phyloP scores from a whole-genome alignment of 2,329 filamentous ascomycete species.

The Claviceps africana region DNA sequence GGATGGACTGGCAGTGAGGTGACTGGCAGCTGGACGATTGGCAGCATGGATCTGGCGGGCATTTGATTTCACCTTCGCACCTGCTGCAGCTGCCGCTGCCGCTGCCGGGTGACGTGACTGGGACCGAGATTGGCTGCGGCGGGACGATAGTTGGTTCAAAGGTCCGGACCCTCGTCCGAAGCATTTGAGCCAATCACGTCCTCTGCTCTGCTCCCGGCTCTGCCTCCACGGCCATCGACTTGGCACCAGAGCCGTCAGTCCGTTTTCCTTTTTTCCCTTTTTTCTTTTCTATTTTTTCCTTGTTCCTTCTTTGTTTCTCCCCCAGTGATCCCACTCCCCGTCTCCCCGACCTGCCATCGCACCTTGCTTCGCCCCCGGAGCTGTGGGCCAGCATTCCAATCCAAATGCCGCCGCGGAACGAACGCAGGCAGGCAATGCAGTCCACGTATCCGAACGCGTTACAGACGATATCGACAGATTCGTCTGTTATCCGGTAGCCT shows the following conservation, averaged over 20 bases:
- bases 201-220: too few relatives aligned
- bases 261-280: too few relatives aligned
- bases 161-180: neutral
- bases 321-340: too few relatives aligned
- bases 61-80: too few relatives aligned
- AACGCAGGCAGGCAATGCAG: neutral
- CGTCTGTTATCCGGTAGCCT: neutral
- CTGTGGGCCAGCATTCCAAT: neutral
- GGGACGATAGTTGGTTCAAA: neutral
- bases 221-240: too few relatives aligned
- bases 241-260: too few relatives aligned
- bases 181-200: neutral
- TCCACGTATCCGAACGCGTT: neutral
- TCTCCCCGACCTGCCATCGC: neutral
- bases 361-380: neutral
- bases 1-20: too few relatives aligned
- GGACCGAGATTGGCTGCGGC: neutral
- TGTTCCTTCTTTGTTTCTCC: neutral
- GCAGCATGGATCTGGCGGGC: too few relatives aligned
- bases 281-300: too few relatives aligned
- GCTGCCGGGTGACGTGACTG: neutral
- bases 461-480: neutral
- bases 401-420: neutral
- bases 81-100: neutral
- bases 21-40: too few relatives aligned